Base-by-base conservation (phyloP, 2,329 filamentous ascomycete species). In the Pezicula radicicola region DNA sequence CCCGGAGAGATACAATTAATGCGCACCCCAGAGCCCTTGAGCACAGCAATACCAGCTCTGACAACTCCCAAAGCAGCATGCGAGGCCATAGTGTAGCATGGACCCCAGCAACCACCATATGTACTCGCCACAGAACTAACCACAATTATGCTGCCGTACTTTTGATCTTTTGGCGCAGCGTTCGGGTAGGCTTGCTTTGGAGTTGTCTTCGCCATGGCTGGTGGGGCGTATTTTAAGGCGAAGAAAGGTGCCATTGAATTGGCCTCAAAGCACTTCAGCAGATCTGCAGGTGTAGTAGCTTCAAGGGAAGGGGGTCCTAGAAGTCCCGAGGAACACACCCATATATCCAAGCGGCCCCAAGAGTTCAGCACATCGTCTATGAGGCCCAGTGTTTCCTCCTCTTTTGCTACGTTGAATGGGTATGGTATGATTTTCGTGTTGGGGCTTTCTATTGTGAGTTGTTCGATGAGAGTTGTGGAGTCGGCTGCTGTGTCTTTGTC, bases 71-170 rank as follows among this genome's bases (percentile, higher is more conserved):
- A 66, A 2, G 80, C 81, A 1, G 83, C 82, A 61, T 85, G 81
- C 7, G 72, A 75, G 7, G 73, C 72, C 77, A 85, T 83, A 0
- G 81, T 84, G 53, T 80, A 83, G n/a, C 73, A 75, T 0, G 80
- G 79, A 0, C 80, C 80, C 79, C 80, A 83, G 60, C 79, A 81
- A 40, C 75, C 74, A 7, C 81, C 81, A 55, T 81, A 79, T 19
- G 76, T 78, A 25, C 75, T 77, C 2, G 81, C 81, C 0, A 83
- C 79, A 42, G 72, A 76, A 16, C 75, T 75, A 3, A 85, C 79
- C n/a, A 85, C 80, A 41, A 85, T 75, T 52, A 85, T 84, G 56
- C 75, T 79, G 3, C 82, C 82, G 60, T 85, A 85, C n/a, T 73
- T 71, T 46, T 76, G 72, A 57, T 78, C 76, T 60, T 85, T 85